A percentile compares a stretch with the other conserved stretches of the same genome.
Conservation (phyloP, 352 stramenopile species). For the Phytophthora kernoviae region DNA sequence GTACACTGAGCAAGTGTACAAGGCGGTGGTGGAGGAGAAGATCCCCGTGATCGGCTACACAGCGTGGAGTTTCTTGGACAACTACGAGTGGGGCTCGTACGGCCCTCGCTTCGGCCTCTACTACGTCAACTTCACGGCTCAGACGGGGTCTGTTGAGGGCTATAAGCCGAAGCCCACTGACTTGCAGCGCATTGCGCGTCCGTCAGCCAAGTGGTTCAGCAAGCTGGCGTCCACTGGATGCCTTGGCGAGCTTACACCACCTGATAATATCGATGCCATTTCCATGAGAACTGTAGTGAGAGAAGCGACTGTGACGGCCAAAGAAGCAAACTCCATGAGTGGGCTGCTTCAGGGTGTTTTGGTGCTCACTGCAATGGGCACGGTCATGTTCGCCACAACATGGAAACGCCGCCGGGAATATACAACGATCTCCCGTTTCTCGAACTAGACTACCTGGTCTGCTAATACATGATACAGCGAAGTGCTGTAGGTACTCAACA, state of each 20-base stretch:
- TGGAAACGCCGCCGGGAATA: conserved; percentile 26
- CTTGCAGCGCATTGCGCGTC: conserved; percentile 24
- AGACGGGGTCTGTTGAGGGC: too few species aligned
- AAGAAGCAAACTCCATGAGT: background rate
- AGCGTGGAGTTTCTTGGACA: conserved; percentile 93
- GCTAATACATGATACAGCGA: too few species aligned
- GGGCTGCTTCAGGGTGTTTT: conserved; percentile 4
- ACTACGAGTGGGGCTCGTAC: conserved; percentile 93
- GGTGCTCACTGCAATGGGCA: conserved; percentile 5
- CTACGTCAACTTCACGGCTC: conserved; percentile 24
- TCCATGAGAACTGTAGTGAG: conserved; percentile 9
- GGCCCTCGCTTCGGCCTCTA: conserved; percentile 49
- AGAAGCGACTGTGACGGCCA: background rate
- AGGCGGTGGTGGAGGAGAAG: conserved; percentile 25
- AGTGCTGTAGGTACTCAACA: too few species aligned
- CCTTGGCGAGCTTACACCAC: conserved; percentile 9
- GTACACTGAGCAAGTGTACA: conserved; percentile 43
- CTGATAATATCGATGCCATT: conserved; percentile 4
- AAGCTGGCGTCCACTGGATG: conserved; percentile 31
- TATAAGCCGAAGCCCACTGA: conserved; percentile 5
- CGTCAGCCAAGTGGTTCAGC: conserved; percentile 31
- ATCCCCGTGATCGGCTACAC: conserved; percentile 86
- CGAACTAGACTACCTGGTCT: conserved; percentile 1
- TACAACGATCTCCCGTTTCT: conserved; percentile 13
- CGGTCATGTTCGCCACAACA: conserved; percentile 5